A percentile compares a stretch with the other conserved stretches of the same genome.
phyloP scores from a whole-genome alignment of 805 yeast species.

The Hanseniaspora taiwanica region DNA sequence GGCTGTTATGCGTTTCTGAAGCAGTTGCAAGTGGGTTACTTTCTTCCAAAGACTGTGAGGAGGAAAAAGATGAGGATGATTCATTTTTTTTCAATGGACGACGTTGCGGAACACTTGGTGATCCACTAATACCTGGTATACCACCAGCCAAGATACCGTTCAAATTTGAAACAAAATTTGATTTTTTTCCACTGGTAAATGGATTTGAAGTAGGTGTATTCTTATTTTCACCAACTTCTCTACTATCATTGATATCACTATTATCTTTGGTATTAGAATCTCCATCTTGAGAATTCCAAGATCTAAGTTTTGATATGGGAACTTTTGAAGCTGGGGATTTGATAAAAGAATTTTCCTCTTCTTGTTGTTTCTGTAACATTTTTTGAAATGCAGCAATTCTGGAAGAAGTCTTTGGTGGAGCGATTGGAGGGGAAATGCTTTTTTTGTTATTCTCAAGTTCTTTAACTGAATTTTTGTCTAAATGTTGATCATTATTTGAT shows the following conservation, averaged over 20 bases:
- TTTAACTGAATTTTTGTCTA: too few species aligned
- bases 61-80: not conserved
- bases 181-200: slow-evolving; percentile 22
- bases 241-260: too few species aligned
- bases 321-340: too few species aligned
- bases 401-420: slow-evolving; percentile 67
- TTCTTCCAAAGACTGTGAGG: too few species aligned
- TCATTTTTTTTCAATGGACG: slow-evolving; percentile 3
- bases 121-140: slow-evolving; percentile 19
- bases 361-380: slow-evolving; percentile 45
- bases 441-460: too few species aligned
- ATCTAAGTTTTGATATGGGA: too few species aligned
- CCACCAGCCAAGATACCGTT: slow-evolving; percentile 46
- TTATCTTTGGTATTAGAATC: too few species aligned
- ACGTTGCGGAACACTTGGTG: slow-evolving; percentile 9
- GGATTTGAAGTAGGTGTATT: slow-evolving; percentile 9
- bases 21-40: not conserved
- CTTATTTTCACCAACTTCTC: too few species aligned
- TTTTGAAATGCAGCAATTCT: slow-evolving; percentile 74
- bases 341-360: slow-evolving; percentile 40
- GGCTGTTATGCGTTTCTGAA: too few species aligned
- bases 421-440: slow-evolving; percentile 42
- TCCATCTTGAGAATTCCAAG: too few species aligned
- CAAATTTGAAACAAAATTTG: slow-evolving; percentile 43
- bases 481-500: too few species aligned